Base-by-base conservation (phyloP, 371 early-diverging fungal genomes). In the Apophysomyces variabilis region DNA sequence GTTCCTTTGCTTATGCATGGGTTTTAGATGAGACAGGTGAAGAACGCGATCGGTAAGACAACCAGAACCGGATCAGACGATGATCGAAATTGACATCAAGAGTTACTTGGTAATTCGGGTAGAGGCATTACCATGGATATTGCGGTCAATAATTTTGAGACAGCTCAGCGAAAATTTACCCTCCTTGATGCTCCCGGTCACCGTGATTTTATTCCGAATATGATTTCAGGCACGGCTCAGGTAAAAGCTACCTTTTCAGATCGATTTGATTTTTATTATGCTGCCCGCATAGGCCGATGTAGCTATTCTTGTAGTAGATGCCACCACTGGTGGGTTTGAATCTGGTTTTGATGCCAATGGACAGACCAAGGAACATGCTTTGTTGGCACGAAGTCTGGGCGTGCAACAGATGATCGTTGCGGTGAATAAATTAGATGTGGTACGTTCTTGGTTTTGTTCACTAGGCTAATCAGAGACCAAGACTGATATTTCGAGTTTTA, bases 101-200 rank as follows among this genome's bases (percentile, higher is more conserved):
- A 26, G 62, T 11, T 21, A 9, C 5, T 66, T 65, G 36, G 46
- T 26, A 45, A 21, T 8, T 38, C 32, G 32, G 0, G 66, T 66
- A 92, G 96, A 46, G 99, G 99, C n/a, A 92, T 98, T 38, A 99
- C 98, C 0, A 97, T 99, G 87, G 97, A 98, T 70, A 89, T 97
- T 70, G 99, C 93, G 38, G 92, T 90, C 70, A 93, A 91, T 38
- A 84, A 88, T 59, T 99, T 99, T 79, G 90, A 94, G 61, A 95
- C 99, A 0, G 75, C 74, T 7, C 77, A 90, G 60, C 87, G 93
- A 21, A 73, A 78, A 21, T 96, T 95, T 70, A 96, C 95, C 1
- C 64, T 98, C 9, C 67, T 98, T 64, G 99, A 98, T 79, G 97
- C 99, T 0, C 99, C 99, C 8, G 99, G 99, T 0, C 99, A 99